Percentiles rank a stretch among this genome's conserved stretches.
Evolutionary conservation across 768 basidiomycete genomes (phyloP).

Genomic region (Lentinula lateritia): DNA sequence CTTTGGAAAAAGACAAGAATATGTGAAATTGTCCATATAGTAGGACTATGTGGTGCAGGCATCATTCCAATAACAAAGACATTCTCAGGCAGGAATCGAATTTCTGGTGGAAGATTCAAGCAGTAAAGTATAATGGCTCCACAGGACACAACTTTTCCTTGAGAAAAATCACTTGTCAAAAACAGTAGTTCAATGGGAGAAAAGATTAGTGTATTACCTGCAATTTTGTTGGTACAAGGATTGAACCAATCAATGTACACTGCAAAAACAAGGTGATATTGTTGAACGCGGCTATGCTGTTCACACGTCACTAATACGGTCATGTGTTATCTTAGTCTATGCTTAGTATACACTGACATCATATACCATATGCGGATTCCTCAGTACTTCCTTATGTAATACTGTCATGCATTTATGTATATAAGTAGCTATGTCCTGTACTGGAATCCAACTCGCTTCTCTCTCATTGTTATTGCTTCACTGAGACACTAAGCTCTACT

Average conservation of each 20-base stretch:
- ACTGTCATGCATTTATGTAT: no score
- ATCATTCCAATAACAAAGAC: slow-evolving; percentile 20
- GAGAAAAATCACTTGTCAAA: not conserved
- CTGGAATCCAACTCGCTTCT: no score
- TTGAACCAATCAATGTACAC: slow-evolving; percentile 33
- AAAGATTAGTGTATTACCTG: slow-evolving; percentile 10
- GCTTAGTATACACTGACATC: no score
- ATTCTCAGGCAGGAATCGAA: slow-evolving; percentile 19
- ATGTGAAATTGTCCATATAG: slow-evolving; percentile 4
- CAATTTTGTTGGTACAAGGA: slow-evolving; percentile 19
- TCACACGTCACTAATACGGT: no score
- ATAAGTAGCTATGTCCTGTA: no score
- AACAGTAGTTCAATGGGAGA: slow-evolving; percentile 2
- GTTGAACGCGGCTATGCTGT: no score
- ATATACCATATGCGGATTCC: no score
- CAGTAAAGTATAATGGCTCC: slow-evolving; percentile 17
- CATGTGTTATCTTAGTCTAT: no score
- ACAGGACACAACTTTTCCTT: slow-evolving; percentile 12
- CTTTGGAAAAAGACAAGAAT: slow-evolving; percentile 9
- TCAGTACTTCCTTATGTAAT: no score
- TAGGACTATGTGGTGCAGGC: slow-evolving; percentile 21
- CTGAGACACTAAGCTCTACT: no score
- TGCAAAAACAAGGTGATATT: slow-evolving; percentile 15
- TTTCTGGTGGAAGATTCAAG: slow-evolving; percentile 19
- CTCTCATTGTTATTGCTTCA: no score